phyloP scores from a whole-genome alignment of 495 filamentous ascomycete species.

The Friedmanniomyces endolithicus region DNA sequence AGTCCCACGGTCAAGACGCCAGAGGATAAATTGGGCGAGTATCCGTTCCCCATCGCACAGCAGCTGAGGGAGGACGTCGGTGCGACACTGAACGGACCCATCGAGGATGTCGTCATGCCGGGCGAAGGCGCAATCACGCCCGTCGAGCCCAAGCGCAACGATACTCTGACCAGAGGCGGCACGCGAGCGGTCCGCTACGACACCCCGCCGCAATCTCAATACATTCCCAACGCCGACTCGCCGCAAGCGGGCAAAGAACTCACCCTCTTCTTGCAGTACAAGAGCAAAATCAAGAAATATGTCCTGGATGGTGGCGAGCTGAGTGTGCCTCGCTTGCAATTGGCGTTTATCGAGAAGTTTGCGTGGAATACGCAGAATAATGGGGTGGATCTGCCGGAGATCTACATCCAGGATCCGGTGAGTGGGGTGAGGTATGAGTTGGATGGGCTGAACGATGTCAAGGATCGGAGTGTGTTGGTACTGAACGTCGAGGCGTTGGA shows the following conservation, averaged over 20 bases:
- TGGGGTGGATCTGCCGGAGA: constrained; percentile 84
- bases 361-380: constrained; percentile 95
- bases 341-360: constrained; percentile 99
- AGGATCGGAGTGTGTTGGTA: constrained; percentile 85
- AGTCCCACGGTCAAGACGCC: constrained; percentile 43
- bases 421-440: constrained; percentile 92
- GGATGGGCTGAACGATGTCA: constrained; percentile 88
- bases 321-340: constrained; percentile 73
- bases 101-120: constrained; percentile 10
- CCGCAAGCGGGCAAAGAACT: constrained; percentile 75
- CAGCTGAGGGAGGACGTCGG: constrained; percentile 3
- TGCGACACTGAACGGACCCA: constrained; percentile 20
- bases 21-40: constrained; percentile 43
- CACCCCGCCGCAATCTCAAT: constrained; percentile 32
- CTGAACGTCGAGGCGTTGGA: constrained; percentile 91
- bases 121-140: neutral
- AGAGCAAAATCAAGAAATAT: constrained; percentile 92
- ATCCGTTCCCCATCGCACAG: constrained; percentile 27
- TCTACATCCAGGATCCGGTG: constrained; percentile 91
- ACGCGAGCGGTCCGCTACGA: constrained; percentile 29
- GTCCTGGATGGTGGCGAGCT: constrained; percentile 77
- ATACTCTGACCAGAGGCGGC: neutral
- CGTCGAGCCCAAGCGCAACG: neutral
- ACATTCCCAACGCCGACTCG: constrained; percentile 58
- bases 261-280: constrained; percentile 94